Evolutionary conservation across 208 protist genomes (phyloP), one percentile per base, ranked within the genome.

Genomic region (Baffinella frigidus): DNA sequence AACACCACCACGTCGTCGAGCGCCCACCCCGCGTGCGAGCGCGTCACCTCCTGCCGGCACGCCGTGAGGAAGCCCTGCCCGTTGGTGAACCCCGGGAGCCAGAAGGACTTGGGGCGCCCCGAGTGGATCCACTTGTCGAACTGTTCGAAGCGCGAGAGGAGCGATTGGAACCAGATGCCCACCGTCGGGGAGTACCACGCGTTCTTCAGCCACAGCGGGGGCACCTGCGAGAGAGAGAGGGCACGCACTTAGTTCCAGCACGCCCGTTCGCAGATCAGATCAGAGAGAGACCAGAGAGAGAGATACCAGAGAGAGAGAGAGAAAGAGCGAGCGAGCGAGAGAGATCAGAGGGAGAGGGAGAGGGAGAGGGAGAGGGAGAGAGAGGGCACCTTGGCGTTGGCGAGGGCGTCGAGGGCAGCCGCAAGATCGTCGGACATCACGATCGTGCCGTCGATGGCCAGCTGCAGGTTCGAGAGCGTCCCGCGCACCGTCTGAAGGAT

Each of bases 81-180:
- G 96, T 99, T 99, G 96, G 99, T 99, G 95, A 99, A 99, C 73
- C 98, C 98, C n/a, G 97, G 93, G 24, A 99, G 94, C 98, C 98
- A 99, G 95, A 97, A 99, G 64, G 97, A 96, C 71, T 95, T 95
- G 48, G 98, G 98, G 0, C 97, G 96, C 14, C 97, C 98, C 20
- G 94, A 96, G 56, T 77, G 73, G 20, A 98, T 95, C 98, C 98
- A 99, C 36, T 71, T 94, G 89, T 97, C 96, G 77, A 98, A 96
- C 96, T 99, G 98, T 94, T 99, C 96, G 92, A 97, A 96, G 36
- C 98, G 96, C 20, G 94, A 94, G 68, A 98, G 94, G 27, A 99
- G 94, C 94, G 98, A 97, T n/a, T 92, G 94, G 64, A 99, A 98
- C 98, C 98, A 99, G 38, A 98, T 96, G 10, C 97, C 97, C 72